Evolutionary conservation across 495 filamentous ascomycete species (phyloP).

Genomic region (Bacidia rubella): DNA sequence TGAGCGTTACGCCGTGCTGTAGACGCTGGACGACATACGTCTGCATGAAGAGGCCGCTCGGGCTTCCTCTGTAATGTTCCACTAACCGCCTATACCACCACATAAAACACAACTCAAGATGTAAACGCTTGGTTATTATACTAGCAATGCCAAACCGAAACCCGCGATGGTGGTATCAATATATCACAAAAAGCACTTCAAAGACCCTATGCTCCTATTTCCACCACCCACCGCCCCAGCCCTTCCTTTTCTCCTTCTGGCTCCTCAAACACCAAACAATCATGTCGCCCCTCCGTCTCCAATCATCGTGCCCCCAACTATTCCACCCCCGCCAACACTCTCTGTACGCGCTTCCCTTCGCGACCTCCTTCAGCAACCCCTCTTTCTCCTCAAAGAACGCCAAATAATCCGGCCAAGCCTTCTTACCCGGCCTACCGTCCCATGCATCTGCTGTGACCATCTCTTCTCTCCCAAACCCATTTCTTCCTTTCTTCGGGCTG

Average conservation of each 20-base stretch:
- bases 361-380: conserved; percentile 29
- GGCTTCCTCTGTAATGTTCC: too few species aligned
- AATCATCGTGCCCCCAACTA: conserved; percentile 76
- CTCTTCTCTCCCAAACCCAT: conserved; percentile 12
- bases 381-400: conserved; percentile 54
- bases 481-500: conserved; percentile 18
- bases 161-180: too few species aligned
- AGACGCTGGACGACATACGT: too few species aligned
- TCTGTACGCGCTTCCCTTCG: conserved; percentile 45
- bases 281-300: conserved; percentile 69
- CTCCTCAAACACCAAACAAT: conserved; percentile 57
- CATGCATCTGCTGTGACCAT: conserved; percentile 8
- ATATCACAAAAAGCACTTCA: background rate
- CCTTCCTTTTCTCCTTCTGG: conserved; percentile 6
- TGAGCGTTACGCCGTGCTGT: background rate
- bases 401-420: conserved; percentile 46
- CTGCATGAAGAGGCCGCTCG: too few species aligned
- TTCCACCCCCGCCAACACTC: conserved; percentile 68
- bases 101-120: too few species aligned
- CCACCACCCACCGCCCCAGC: background rate
- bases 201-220: background rate
- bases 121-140: too few species aligned
- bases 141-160: too few species aligned
- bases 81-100: too few species aligned
- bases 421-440: conserved; percentile 21